Percentiles rank a stretch among this genome's conserved stretches.
Conservation (phyloP, 345 rosid genomes). For the Triadica sebifera region DNA sequence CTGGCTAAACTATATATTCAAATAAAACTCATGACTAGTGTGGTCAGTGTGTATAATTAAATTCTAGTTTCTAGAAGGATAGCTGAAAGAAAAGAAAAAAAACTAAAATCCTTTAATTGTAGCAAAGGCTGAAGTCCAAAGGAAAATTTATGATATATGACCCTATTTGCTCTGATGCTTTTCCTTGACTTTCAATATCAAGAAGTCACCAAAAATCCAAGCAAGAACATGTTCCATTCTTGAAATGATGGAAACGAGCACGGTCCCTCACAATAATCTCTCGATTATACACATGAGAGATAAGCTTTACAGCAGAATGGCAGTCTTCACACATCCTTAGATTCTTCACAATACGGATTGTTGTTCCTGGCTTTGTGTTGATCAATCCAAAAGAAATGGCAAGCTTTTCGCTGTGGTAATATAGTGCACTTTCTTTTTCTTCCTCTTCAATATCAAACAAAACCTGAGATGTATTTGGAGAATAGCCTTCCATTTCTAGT, state of each 20-base stretch:
- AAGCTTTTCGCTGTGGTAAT: conserved; percentile 45
- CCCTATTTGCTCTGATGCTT: too few relatives aligned
- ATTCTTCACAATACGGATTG: conserved; percentile 38
- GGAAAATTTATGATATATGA: too few relatives aligned
- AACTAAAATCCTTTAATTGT: too few relatives aligned
- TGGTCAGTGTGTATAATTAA: too few relatives aligned
- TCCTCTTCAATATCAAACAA: conserved; percentile 45
- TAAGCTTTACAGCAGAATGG: conserved; percentile 40
- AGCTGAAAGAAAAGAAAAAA: too few relatives aligned
- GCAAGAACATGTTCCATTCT: conserved; percentile 43
- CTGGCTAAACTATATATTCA: too few relatives aligned
- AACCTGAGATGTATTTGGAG: conserved; percentile 36
- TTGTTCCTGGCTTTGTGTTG: conserved; percentile 33
- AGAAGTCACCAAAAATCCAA: conserved; percentile 38
- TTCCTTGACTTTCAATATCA: neutral
- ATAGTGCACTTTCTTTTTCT: conserved; percentile 36
- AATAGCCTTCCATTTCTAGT: conserved; percentile 36
- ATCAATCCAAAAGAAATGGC: conserved; percentile 45
- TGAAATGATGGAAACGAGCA: conserved; percentile 41
- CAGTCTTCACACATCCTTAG: conserved; percentile 45
- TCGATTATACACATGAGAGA: conserved; percentile 32
- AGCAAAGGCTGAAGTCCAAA: too few relatives aligned
- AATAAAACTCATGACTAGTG: too few relatives aligned
- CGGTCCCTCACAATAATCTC: conserved; percentile 45
- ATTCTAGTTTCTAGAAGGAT: too few relatives aligned